Conservation (phyloP, 73 alveolate genomes). For the Tetrahymena thermophila region DNA sequence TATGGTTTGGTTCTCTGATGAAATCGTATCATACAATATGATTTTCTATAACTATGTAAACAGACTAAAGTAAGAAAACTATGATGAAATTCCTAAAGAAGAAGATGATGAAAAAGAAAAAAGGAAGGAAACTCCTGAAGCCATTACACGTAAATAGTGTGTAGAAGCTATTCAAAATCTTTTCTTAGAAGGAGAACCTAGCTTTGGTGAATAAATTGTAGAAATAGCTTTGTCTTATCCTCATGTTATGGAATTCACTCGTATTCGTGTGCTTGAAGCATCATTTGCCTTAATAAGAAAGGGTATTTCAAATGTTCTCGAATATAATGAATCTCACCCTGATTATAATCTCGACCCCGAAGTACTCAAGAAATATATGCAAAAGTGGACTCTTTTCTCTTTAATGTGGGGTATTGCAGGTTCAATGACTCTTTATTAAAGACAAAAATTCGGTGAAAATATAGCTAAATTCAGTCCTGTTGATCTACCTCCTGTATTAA, state of each 20-base stretch:
- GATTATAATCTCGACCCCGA: constrained; percentile 88
- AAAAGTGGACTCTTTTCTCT: constrained; percentile 65
- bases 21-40: constrained; percentile 81
- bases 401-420: constrained; percentile 98
- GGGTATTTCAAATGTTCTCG: constrained; percentile 88
- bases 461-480: constrained; percentile 62
- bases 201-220: constrained; percentile 63
- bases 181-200: constrained; percentile 67
- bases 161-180: constrained; percentile 73
- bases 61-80: constrained; percentile 78
- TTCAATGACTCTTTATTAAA: constrained; percentile 72
- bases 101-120: constrained; percentile 53
- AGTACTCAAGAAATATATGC: constrained; percentile 72
- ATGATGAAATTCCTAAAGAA: constrained; percentile 54
- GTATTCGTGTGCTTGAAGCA: constrained; percentile 89
- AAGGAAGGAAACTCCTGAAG: constrained; percentile 32
- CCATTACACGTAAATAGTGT: constrained; percentile 60
- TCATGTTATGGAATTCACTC: constrained; percentile 98
- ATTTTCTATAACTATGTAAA: constrained; percentile 80
- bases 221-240: constrained; percentile 64
- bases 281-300: constrained; percentile 93
- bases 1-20: constrained; percentile 99
- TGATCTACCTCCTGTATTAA: constrained; percentile 54
- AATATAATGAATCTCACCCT: constrained; percentile 87
- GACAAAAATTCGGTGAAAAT: constrained; percentile 67